Evolutionary conservation across 2,329 filamentous ascomycete species (phyloP).

Genomic region (Aspergillus pseudoterreus): DNA sequence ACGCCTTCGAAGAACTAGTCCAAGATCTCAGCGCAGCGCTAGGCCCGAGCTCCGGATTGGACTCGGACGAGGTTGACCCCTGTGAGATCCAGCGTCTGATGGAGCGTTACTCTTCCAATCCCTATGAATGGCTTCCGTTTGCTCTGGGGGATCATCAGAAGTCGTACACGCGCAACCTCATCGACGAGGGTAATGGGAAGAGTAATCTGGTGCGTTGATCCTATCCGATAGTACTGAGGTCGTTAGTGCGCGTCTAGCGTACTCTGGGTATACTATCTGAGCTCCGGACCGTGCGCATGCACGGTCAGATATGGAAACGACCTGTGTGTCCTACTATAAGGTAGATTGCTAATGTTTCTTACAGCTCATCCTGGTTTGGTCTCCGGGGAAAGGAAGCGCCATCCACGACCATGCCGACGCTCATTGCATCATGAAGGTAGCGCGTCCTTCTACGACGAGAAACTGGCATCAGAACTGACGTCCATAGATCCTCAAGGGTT

Average conservation of each 20-base stretch:
- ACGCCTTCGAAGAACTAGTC: slow-evolving; percentile 66
- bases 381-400: slow-evolving; percentile 73
- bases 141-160: slow-evolving; percentile 67
- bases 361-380: slow-evolving; percentile 85
- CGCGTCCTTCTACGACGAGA: background rate
- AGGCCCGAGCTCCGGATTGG: slow-evolving; percentile 75
- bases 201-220: slow-evolving; percentile 61
- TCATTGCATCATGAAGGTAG: slow-evolving; percentile 81
- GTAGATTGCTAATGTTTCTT: slow-evolving; percentile 6
- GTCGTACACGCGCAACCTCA: slow-evolving; percentile 81
- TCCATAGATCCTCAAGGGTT: slow-evolving; percentile 66
- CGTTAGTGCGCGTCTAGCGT: background rate
- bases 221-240: no score
- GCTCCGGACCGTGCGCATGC: background rate
- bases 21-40: slow-evolving; percentile 68
- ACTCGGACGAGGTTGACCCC: slow-evolving; percentile 77
- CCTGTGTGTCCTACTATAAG: background rate
- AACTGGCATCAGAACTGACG: background rate
- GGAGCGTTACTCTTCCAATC: slow-evolving; percentile 66
- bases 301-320: background rate
- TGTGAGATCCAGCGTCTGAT: slow-evolving; percentile 68
- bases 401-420: slow-evolving; percentile 88
- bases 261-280: background rate
- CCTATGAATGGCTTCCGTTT: slow-evolving; percentile 70
- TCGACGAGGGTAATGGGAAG: slow-evolving; percentile 84